phyloP scores from a whole-genome alignment of 225 moss, liverwort and hornwort genomes.

The Polytrichum formosum region DNA sequence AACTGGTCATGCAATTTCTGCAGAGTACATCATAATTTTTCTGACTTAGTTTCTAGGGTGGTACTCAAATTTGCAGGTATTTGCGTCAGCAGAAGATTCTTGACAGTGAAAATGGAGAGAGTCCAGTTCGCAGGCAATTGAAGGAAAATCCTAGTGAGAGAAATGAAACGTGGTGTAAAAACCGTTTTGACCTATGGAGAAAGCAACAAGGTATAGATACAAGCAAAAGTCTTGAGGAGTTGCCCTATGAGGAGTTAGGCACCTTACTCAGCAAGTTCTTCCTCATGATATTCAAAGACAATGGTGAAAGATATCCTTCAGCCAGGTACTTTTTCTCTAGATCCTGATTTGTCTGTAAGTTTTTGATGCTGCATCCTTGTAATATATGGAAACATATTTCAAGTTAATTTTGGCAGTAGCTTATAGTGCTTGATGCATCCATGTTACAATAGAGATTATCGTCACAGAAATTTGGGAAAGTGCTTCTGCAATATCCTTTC shows the following conservation, averaged over 20 bases:
- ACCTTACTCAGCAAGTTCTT: conserved; percentile 23
- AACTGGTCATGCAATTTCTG: too few relatives aligned
- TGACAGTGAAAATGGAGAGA: conserved; percentile 9
- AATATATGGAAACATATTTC: too few relatives aligned
- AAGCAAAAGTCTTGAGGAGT: conserved; percentile 19
- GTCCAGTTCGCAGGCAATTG: conserved; percentile 1
- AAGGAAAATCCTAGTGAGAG: conserved; percentile 32
- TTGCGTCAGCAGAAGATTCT: conserved; percentile 12
- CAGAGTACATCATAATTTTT: too few relatives aligned
- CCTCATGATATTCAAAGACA: conserved; percentile 25
- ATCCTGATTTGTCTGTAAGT: not conserved
- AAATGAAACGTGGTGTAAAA: conserved; percentile 31
- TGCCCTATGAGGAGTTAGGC: conserved; percentile 25
- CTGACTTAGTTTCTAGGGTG: not conserved
- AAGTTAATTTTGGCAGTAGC: too few relatives aligned
- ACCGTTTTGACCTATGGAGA: conserved; percentile 32
- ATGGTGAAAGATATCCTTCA: conserved; percentile 33
- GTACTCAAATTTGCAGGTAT: conserved; percentile 1
- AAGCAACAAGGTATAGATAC: conserved; percentile 26
- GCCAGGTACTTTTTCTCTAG: conserved; percentile 16
- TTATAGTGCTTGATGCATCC: not conserved
- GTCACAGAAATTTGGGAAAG: conserved; percentile 11
- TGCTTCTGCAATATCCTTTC: too few relatives aligned
- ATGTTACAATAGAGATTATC: not conserved
- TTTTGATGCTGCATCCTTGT: too few relatives aligned